phyloP scores from a whole-genome alignment of 192 early-diverging fungal species.

The Dissophora ornata region DNA sequence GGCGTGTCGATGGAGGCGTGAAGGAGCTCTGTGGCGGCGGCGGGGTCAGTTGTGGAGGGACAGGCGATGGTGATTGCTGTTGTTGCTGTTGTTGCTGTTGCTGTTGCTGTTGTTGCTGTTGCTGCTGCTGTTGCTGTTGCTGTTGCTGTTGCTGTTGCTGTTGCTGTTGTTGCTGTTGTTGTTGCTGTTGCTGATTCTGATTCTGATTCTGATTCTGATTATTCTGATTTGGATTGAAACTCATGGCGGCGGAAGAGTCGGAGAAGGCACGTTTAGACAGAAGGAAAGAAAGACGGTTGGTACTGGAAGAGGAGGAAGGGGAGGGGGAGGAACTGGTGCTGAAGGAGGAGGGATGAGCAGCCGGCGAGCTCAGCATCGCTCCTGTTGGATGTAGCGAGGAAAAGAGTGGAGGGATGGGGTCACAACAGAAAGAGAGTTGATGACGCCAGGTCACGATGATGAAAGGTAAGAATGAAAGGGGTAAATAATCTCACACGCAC shows the following conservation, averaged over 20 bases:
- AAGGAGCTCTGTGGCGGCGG: conserved; percentile 34
- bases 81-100: conserved; percentile 2
- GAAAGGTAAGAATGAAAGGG: no score
- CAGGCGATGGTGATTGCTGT: background rate
- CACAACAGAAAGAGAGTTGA: no score
- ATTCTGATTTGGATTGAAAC: conserved; percentile 12
- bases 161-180: conserved; percentile 16
- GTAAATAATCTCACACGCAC: no score
- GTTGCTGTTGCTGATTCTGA: background rate
- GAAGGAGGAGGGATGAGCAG: conserved; percentile 16
- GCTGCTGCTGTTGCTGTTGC: background rate
- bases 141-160: background rate
- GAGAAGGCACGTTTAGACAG: conserved; percentile 20
- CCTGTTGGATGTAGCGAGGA: background rate
- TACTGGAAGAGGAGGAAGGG: conserved; percentile 2
- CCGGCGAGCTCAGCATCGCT: conserved; percentile 14
- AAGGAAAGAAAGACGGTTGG: conserved; percentile 19
- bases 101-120: conserved; percentile 12
- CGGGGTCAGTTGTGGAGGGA: conserved; percentile 16
- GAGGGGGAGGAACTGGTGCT: background rate
- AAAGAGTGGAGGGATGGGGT: no score
- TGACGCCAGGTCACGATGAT: no score
- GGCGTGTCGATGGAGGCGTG: conserved; percentile 47
- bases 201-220: no score
- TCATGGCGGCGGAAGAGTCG: conserved; percentile 17